Evolutionary conservation across 1,284 basidiomycete genomes (phyloP), one percentile per base, ranked within the genome.

Genomic region (Cutaneotrichosporon sp.): DNA sequence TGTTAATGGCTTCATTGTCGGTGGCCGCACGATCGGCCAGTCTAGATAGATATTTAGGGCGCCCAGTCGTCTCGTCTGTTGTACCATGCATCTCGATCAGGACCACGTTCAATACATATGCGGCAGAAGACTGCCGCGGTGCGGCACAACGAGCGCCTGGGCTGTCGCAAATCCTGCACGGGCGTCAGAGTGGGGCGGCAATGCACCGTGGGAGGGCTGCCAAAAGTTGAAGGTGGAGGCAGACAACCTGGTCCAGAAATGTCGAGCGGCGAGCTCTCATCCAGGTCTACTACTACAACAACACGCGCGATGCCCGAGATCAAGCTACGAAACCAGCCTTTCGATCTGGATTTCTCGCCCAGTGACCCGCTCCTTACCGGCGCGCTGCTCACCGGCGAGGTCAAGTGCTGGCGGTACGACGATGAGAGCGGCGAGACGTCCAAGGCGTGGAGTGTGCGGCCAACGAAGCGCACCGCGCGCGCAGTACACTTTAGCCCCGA

Each of bases 261-360:
- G 15, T 23, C 4, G n/a, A 43, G 15, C 22, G 15, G 23, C 3
- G 22, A 10, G 30, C 23, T 2, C n/a, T 15, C 23, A 43, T 17
- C 23, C 17, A 17, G 14, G 4, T 26, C n/a, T n/a, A 30, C 41
- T n/a, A 30, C 26, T 44, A n/a, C 43, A 34, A n/a, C 26, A 34
- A 23, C 5, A 30, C 17, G 23, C 15, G 23, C 14, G n/a, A 75
- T 75, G 73, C 70, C 72, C 12, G 72, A 74, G 49, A 71, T 74
- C 59, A 69, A 65, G 55, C 65, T 75, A 5, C 66, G 61, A 23
- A 75, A 75, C 52, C 73, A 96, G 73, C 84, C 91, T 35, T 93
- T 96, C 70, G 92, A 96, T 76, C 78, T 96, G 42, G 81, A 80
- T 1, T 96, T 96, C 68, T 89, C 93, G 65, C 91, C 92, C 0